phyloP scores from a whole-genome alignment of 257 asterid species.

The Buddleja alternifolia region DNA sequence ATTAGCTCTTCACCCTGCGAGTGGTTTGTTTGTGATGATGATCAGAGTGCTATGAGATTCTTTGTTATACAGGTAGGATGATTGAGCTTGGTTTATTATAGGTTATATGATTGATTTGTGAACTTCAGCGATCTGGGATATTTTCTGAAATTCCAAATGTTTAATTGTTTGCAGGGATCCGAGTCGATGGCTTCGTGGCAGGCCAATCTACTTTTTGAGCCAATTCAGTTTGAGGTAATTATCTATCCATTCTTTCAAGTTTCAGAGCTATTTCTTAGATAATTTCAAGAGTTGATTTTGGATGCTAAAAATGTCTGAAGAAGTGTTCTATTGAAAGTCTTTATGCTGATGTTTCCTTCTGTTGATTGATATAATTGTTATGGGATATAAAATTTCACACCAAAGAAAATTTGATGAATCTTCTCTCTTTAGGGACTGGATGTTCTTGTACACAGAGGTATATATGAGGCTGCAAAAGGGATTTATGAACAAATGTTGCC shows the following conservation, averaged over 20 bases:
- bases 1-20: constrained; percentile 81
- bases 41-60: constrained; percentile 75
- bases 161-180: constrained; percentile 62
- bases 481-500: constrained; percentile 88
- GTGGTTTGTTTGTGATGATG: constrained; percentile 93
- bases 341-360: not conserved
- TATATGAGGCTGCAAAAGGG: constrained; percentile 98
- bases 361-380: constrained; percentile 1
- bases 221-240: constrained; percentile 87
- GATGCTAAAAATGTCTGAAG: not conserved
- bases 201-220: constrained; percentile 94
- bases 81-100: not conserved
- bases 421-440: constrained; percentile 67
- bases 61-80: constrained; percentile 81
- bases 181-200: constrained; percentile 97
- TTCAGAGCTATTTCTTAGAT: not conserved
- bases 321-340: not conserved
- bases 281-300: not conserved
- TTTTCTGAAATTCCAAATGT: constrained; percentile 18
- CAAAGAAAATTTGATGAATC: constrained; percentile 16
- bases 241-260: constrained; percentile 10
- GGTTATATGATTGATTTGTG: not conserved
- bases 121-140: not conserved
- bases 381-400: constrained; percentile 3
- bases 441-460: constrained; percentile 91